Evolutionary conservation across 2,329 filamentous ascomycete species (phyloP).

Genomic region (Cladophialophora carrionii): DNA sequence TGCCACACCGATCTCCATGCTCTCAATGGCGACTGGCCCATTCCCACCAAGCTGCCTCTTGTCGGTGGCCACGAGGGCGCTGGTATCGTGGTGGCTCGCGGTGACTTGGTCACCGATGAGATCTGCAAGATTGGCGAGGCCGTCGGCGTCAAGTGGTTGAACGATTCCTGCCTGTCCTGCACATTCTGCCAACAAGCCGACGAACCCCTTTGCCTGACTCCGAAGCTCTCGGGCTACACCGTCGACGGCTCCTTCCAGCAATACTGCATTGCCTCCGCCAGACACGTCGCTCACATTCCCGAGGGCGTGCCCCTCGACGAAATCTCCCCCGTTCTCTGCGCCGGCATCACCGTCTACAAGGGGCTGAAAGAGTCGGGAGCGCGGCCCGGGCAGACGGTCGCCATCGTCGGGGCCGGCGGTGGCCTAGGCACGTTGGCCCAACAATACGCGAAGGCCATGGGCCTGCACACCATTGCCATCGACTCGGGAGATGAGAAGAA

Average conservation of each 20-base stretch:
- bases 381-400: constrained; percentile 74
- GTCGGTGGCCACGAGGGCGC: constrained; percentile 75
- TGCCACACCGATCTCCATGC: constrained; percentile 87
- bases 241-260: constrained; percentile 92
- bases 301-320: constrained; percentile 75
- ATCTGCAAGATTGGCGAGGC: constrained; percentile 72
- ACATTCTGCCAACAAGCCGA: constrained; percentile 79
- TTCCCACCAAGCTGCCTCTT: constrained; percentile 78
- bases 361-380: constrained; percentile 82
- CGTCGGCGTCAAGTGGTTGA: constrained; percentile 90
- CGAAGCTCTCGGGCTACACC: constrained; percentile 83
- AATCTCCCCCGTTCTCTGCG: constrained; percentile 79
- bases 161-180: constrained; percentile 82
- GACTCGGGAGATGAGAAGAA: constrained; percentile 82
- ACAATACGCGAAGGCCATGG: constrained; percentile 92
- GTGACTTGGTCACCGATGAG: constrained; percentile 75
- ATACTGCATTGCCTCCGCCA: constrained; percentile 84
- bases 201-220: constrained; percentile 78
- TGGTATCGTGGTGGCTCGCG: constrained; percentile 78
- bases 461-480: constrained; percentile 76
- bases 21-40: constrained; percentile 86
- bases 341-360: constrained; percentile 87
- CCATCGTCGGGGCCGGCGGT: constrained; percentile 84
- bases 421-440: constrained; percentile 77
- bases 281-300: constrained; percentile 80